Evolutionary conservation across 2,329 filamentous ascomycete genomes (phyloP).

Genomic region (Fusarium illudens): DNA sequence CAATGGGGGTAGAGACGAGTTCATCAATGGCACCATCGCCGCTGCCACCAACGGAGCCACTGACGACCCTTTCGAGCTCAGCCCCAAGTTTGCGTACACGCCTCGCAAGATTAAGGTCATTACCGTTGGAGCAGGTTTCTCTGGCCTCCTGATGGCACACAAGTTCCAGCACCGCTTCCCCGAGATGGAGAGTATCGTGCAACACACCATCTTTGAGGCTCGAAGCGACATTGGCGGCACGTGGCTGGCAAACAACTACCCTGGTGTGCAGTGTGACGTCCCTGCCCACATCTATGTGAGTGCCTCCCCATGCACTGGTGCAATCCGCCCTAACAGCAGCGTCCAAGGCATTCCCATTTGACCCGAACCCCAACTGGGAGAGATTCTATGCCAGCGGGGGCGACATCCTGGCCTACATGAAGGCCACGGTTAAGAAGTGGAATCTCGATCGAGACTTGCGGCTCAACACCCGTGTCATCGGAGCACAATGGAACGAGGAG

Average conservation of each 20-base stretch:
- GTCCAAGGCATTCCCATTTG: constrained; percentile 57
- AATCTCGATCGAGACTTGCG: constrained; percentile 49
- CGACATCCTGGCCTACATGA: constrained; percentile 65
- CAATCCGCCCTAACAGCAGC: not conserved
- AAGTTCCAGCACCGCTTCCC: constrained; percentile 48
- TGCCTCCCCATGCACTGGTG: not conserved
- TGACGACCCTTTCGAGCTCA: constrained; percentile 42
- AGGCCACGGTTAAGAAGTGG: constrained; percentile 55
- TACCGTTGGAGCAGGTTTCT: constrained; percentile 47
- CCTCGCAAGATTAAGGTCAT: constrained; percentile 45
- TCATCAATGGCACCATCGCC: not conserved
- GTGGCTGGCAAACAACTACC: constrained; percentile 46
- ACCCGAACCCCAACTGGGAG: constrained; percentile 66
- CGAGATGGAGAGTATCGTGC: constrained; percentile 39
- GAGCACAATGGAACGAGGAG: constrained; percentile 28
- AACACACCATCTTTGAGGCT: constrained; percentile 45
- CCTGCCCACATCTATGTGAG: constrained; percentile 33
- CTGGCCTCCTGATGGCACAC: constrained; percentile 47
- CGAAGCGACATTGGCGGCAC: constrained; percentile 45
- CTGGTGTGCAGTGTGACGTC: constrained; percentile 36
- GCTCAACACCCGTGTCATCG: constrained; percentile 45
- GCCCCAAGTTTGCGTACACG: constrained; percentile 41
- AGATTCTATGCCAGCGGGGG: constrained; percentile 64
- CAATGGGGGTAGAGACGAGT: not conserved
- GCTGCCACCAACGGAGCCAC: constrained; percentile 1